Evolutionary conservation across 495 filamentous ascomycete genomes (phyloP), one percentile per base, ranked within the genome.

Genomic region (Hyaloscypha hepaticicola): DNA sequence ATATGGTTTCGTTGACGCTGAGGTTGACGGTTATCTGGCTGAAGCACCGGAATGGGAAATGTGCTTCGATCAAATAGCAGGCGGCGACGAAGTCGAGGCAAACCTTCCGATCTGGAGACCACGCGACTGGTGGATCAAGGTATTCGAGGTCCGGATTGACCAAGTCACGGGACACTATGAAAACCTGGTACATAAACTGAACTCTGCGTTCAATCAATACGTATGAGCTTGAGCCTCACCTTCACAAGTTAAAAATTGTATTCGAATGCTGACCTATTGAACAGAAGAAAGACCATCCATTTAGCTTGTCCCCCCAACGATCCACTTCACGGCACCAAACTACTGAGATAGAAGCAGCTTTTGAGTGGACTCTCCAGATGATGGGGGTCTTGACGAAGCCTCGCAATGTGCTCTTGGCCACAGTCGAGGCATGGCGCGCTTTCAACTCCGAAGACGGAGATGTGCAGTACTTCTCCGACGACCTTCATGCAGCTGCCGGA

Each of bases 1-100:
- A 52, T 61, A 61, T 61, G 58, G 41, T 52, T 52, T 61, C 41
- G 58, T 61, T 33, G 58, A 61, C 22, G 12, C 38, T 51, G 58
- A 61, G 11, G 22, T 61, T 21, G 58, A 61, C 27, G 41, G 58
- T 8, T 14, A n/a, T 21, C 58, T 61, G n/a, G 38, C 58, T 22
- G 22, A 61, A 22, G 19, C 38, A 25, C 0, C 34, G 19, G 22
- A 48, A 1, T 9, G 14, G 24, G 58, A 60, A 22, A n/a, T 60
- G 38, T 1, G 21, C 12, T 26, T 48, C 8, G 58, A 60, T 38
- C 58, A 48, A 50, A 60, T 60, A 19, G 24, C 58, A 24, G 58
- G 31, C 19, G 58, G 33, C 31, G 31, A 12, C 19, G 26, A 29
- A 60, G 8, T 60, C 22, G 58, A 60, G 33, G 22, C 38, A 28